Conservation (phyloP, 1,284 basidiomycete species). For the Clitocybe nebularis region DNA sequence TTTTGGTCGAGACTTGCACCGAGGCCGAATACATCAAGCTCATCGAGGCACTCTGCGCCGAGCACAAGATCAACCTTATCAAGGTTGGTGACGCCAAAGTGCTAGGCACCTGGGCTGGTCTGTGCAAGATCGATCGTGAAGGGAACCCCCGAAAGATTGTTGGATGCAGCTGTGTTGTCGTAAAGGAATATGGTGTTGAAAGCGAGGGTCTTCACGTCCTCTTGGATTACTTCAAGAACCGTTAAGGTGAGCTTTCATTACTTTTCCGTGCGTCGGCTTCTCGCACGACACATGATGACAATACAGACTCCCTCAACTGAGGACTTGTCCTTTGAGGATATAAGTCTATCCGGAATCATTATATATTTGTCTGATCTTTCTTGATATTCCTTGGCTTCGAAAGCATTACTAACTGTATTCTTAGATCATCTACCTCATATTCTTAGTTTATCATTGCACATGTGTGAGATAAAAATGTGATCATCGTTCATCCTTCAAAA, state of each 20-base stretch:
- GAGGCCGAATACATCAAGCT: constrained; percentile 99
- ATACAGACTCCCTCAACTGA: constrained; percentile 88
- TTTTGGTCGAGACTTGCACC: constrained; percentile 98
- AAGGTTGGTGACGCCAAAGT: constrained; percentile 98
- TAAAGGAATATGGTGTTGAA: constrained; percentile 97
- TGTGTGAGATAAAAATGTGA: too few relatives aligned
- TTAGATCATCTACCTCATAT: too few relatives aligned
- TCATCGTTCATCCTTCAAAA: too few relatives aligned
- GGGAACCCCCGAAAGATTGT: constrained; percentile 98
- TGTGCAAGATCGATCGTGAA: constrained; percentile 99
- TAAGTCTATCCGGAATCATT: constrained; percentile 84
- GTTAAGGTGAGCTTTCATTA: constrained; percentile 46
- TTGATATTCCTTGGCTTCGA: too few relatives aligned
- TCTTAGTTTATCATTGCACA: too few relatives aligned
- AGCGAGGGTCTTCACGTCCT: constrained; percentile 95
- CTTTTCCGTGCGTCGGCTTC: constrained; percentile 12
- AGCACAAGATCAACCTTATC: constrained; percentile 99
- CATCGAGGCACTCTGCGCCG: constrained; percentile 98
- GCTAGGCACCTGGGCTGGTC: constrained; percentile 96
- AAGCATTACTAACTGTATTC: too few relatives aligned
- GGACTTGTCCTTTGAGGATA: constrained; percentile 61
- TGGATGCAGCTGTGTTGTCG: constrained; percentile 95
- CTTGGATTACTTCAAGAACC: constrained; percentile 95
- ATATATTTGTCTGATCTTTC: constrained; percentile 60
- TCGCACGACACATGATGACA: constrained; percentile 52